Percentiles rank a stretch among this genome's conserved stretches.
phyloP scores from a whole-genome alignment of 169 alveolate species.

The Blepharisma undulans region DNA sequence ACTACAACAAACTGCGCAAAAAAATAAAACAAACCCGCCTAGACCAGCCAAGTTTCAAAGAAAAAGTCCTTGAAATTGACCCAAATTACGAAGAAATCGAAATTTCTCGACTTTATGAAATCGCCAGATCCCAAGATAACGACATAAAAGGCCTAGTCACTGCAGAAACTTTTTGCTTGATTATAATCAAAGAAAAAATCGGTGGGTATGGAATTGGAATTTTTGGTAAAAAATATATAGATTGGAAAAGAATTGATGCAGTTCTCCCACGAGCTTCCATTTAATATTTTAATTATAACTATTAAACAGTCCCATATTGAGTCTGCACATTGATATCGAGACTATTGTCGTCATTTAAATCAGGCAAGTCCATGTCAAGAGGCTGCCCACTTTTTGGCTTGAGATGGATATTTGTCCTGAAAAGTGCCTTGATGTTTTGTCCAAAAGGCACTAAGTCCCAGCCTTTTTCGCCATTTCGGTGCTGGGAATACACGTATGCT shows the following conservation, averaged over 20 bases:
- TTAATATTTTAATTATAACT: background rate
- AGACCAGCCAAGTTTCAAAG: background rate
- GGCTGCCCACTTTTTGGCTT: background rate
- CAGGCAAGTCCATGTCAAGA: background rate
- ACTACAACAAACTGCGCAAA: slow-evolving; percentile 12
- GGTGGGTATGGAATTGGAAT: slow-evolving; percentile 35
- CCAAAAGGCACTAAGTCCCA: background rate
- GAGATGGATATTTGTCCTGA: background rate
- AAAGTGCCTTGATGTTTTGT: background rate
- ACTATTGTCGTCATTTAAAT: slow-evolving; percentile 24
- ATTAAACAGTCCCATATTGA: slow-evolving; percentile 26
- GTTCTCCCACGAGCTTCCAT: background rate
- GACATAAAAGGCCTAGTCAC: background rate
- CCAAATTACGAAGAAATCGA: background rate
- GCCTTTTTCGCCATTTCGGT: slow-evolving; percentile 1
- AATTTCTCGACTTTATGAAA: background rate
- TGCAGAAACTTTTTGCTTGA: slow-evolving; percentile 1
- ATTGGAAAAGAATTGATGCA: background rate
- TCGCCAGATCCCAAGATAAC: background rate
- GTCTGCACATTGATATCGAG: slow-evolving; percentile 31
- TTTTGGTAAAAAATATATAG: background rate
- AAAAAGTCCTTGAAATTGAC: background rate
- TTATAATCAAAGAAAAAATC: background rate
- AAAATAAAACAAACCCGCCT: background rate
- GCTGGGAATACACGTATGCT: background rate